A percentile compares a stretch with the other conserved stretches of the same genome.
phyloP scores from a whole-genome alignment of 2,329 filamentous ascomycete species.

The Fusarium praegraminearum region DNA sequence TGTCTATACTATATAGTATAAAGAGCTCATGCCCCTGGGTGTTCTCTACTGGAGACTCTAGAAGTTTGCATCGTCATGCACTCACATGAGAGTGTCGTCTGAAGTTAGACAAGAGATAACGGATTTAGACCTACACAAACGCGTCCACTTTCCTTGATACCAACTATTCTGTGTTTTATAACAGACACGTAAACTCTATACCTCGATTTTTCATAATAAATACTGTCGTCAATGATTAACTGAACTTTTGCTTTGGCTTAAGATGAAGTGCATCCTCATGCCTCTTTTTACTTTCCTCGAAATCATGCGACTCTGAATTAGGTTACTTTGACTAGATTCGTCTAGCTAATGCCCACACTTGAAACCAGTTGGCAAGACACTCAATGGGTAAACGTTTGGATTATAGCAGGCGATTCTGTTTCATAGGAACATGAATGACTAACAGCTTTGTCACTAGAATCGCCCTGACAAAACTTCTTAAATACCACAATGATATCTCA shows the following conservation, averaged over 20 bases:
- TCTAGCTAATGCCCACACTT: accelerated
- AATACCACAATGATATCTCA: no score
- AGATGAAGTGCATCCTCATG: neutral
- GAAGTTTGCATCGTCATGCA: neutral
- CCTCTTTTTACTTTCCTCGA: neutral
- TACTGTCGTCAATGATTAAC: neutral
- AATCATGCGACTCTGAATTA: neutral
- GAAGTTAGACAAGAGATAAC: neutral
- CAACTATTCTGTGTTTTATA: neutral
- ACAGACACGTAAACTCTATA: neutral
- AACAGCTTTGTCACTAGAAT: neutral
- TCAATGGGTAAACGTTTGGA: neutral
- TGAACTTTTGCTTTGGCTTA: neutral
- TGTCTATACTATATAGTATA: neutral
- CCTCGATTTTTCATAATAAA: neutral
- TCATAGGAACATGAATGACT: neutral
- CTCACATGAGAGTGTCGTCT: neutral
- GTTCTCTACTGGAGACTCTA: neutral
- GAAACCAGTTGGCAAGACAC: neutral
- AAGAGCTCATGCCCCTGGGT: no score
- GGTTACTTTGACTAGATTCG: neutral
- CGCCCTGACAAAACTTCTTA: neutral
- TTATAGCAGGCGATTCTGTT: neutral
- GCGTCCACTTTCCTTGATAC: neutral
- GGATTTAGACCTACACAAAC: neutral